A percentile compares a stretch with the other conserved stretches of the same genome.
These are phyloP conservation scores for Suhomyces anneliseae DNA, from an alignment of 1,139 yeast species.

Conservation along the genomic window DNA sequence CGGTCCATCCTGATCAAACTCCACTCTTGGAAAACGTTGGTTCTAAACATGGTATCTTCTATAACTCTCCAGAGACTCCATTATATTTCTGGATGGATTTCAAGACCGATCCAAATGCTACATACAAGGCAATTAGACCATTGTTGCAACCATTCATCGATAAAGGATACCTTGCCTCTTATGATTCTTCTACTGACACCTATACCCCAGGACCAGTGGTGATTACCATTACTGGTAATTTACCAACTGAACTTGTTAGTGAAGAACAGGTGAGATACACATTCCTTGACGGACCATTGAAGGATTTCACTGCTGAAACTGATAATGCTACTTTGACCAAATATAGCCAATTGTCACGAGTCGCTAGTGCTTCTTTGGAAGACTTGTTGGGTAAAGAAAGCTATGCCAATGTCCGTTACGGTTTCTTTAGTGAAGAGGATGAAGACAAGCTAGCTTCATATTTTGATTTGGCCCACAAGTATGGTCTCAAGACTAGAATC, in stretches of 20 bases:
- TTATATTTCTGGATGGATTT: slow-evolving; percentile 46
- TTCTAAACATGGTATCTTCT: slow-evolving; percentile 35
- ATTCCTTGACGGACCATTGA: slow-evolving; percentile 42
- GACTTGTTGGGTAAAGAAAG: slow-evolving; percentile 30
- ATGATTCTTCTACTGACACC: slow-evolving; percentile 25
- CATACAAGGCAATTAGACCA: slow-evolving; percentile 32
- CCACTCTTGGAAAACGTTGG: slow-evolving; percentile 16
- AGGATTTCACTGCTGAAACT: slow-evolving; percentile 17
- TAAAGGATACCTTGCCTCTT: slow-evolving; percentile 33
- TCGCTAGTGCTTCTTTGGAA: slow-evolving; percentile 39
- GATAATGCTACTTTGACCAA: slow-evolving; percentile 16
- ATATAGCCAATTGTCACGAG: slow-evolving; percentile 29
- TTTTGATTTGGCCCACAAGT: slow-evolving; percentile 36
- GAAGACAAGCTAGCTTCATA: slow-evolving; percentile 17
- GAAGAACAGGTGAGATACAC: slow-evolving; percentile 31
- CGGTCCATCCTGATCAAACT: background rate
- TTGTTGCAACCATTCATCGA: slow-evolving; percentile 35
- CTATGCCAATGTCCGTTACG: slow-evolving; percentile 12
- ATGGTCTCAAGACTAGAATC: slow-evolving; percentile 39
- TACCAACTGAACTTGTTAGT: slow-evolving; percentile 32
- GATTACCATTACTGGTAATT: slow-evolving; percentile 43
- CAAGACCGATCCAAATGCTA: slow-evolving; percentile 36
- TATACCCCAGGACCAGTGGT: slow-evolving; percentile 37
- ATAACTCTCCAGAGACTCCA: slow-evolving; percentile 40
- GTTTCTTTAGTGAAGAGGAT: slow-evolving; percentile 23